These are phyloP conservation scores for Collariella sp. DNA, from an alignment of 495 filamentous ascomycete genomes.

Conservation along the genomic window DNA sequence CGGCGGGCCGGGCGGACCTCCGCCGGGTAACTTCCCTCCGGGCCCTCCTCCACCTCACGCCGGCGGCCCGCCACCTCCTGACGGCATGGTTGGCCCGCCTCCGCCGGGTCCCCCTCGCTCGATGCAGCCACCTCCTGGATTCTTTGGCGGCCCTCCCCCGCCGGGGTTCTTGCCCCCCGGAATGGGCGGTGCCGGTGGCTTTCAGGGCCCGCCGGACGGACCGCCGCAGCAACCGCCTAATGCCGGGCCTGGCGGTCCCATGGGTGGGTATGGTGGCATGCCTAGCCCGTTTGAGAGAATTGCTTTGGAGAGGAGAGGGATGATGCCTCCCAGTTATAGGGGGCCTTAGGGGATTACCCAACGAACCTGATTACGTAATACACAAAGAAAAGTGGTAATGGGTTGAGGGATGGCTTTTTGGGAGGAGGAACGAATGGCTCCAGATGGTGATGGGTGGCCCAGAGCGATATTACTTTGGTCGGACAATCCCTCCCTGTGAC, in stretches of 20 bases:
- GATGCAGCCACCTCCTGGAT: constrained; percentile 44
- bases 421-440: too few species aligned
- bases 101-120: constrained; percentile 26
- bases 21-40: constrained; percentile 8
- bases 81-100: constrained; percentile 34
- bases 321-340: constrained; percentile 11
- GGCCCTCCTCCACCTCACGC: constrained; percentile 21
- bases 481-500: not conserved
- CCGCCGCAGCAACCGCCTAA: constrained; percentile 7
- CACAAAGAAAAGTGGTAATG: not conserved
- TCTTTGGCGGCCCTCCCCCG: constrained; percentile 36
- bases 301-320: constrained; percentile 12
- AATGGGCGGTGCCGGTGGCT: constrained; percentile 35
- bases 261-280: constrained; percentile 6
- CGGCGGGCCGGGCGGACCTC: constrained; percentile 3
- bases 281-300: constrained; percentile 9
- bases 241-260: constrained; percentile 6
- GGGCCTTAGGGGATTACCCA: not conserved
- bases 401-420: not conserved
- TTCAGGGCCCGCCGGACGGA: constrained; percentile 39
- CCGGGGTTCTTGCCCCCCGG: constrained; percentile 36
- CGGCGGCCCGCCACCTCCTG: constrained; percentile 33
- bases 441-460: too few species aligned
- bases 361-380: not conserved
- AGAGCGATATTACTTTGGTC: too few species aligned